A percentile compares a stretch with the other conserved stretches of the same genome.
Evolutionary conservation across 169 alveolate genomes (phyloP).

Genomic region (Plasmodium chabaudi): DNA sequence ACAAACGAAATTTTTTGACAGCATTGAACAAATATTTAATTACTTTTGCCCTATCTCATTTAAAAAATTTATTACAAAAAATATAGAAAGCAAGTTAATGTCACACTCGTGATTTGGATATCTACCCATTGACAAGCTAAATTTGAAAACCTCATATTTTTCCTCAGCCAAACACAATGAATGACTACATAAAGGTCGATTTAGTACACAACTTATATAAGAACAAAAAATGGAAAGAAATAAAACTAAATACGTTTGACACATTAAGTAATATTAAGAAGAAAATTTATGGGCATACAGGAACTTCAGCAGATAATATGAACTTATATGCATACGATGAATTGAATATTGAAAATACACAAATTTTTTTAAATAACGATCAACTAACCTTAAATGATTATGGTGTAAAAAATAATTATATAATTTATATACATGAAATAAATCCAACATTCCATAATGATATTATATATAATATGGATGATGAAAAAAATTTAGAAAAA

Average conservation of each 20-base stretch:
- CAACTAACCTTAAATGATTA: constrained; percentile 54
- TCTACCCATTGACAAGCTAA: background rate
- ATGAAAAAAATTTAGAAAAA: constrained; percentile 34
- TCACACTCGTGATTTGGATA: background rate
- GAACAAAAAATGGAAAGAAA: constrained; percentile 79
- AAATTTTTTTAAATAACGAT: constrained; percentile 72
- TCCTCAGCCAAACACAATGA: background rate
- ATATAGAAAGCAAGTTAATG: constrained; percentile 1
- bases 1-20: constrained; percentile 19
- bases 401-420: constrained; percentile 76
- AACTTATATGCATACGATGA: constrained; percentile 78
- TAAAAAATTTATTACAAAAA: constrained; percentile 28
- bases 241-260: constrained; percentile 75
- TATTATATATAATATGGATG: constrained; percentile 59
- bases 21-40: constrained; percentile 55
- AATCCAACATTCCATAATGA: background rate
- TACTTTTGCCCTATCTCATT: constrained; percentile 44
- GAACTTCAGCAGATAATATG: constrained; percentile 72
- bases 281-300: constrained; percentile 79
- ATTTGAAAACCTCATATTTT: background rate
- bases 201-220: constrained; percentile 47
- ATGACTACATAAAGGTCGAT: constrained; percentile 75
- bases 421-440: constrained; percentile 66
- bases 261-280: constrained; percentile 77
- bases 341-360: constrained; percentile 49